Evolutionary conservation across 139 green algal genomes (phyloP), one percentile per base, ranked within the genome.

Genomic region (Cymbomonas tetramitiformis): DNA sequence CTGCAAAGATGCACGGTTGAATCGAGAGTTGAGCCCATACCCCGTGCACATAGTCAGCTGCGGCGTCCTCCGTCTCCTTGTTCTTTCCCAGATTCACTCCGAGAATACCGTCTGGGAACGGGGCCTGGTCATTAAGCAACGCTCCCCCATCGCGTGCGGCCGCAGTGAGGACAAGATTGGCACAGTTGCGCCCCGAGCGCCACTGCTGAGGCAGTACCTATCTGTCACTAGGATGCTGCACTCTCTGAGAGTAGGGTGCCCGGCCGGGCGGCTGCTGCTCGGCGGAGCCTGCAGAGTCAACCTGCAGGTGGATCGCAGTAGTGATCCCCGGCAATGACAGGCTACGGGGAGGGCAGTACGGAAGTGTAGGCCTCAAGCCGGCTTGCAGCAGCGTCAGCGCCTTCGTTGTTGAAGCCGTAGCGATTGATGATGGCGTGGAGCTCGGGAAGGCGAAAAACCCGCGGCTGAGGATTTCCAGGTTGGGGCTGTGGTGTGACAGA

Each of bases 51-150:
- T 95, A 98, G 72, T 98, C 91, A 9, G 71, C 78, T 19, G 68
- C 79, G 4, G 80, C 77, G 44, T 95, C 83, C 39, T 81, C 74
- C 3, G 72, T 93, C 9, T 36, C 64, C 73, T 97, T 98, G 77
- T 98, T 98, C 70, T 97, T 97, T 32, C 90, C 91, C 12, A 98
- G 69, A 68, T 98, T 98, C 5, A 98, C 77, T 0, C 81, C 87
- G 46, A 98, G 38, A 15, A 90, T 46, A 12, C 81, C 83, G 0
- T n/a, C 33, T 5, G 40, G 19, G n/a, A 32, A 29, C 3, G 28
- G 10, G 7, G 28, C 8, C 8, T 54, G 29, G 4, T 54, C 46
- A 34, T 3, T 6, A 28, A 10, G 3, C 23, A 25, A 19, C 23
- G 2, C 23, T 47, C 23, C 2, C 19, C 23, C 23, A 47, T 47